These are phyloP conservation scores for Rhynchosporium secalis DNA, from an alignment of 2,329 filamentous ascomycete species.

Conservation along the genomic window DNA sequence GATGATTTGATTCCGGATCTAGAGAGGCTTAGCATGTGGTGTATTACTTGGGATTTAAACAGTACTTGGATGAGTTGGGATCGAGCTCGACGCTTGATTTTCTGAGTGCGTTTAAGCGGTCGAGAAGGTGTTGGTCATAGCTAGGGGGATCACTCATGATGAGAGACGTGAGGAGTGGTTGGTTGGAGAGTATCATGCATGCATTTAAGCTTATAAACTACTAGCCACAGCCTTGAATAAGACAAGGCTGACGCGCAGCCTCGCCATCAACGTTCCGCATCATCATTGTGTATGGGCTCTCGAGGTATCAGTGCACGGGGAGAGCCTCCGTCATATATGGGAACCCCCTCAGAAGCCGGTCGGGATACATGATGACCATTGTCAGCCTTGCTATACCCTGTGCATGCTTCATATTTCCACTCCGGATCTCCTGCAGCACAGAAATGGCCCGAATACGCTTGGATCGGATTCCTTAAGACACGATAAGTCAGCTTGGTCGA, in stretches of 20 bases:
- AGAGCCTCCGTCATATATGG: too few species aligned
- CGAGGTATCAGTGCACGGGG: too few species aligned
- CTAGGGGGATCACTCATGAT: conserved; percentile 36
- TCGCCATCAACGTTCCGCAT: conserved; percentile 10
- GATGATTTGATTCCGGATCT: conserved; percentile 22
- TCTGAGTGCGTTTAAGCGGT: conserved; percentile 39
- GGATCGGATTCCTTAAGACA: neutral
- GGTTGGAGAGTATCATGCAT: neutral
- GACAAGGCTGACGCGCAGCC: conserved; percentile 32
- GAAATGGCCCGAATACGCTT: neutral
- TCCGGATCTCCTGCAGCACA: neutral
- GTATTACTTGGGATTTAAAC: conserved; percentile 28
- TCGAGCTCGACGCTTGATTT: conserved; percentile 36
- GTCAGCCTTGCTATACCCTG: too few species aligned
- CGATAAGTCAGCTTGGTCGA: neutral
- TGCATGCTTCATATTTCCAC: too few species aligned
- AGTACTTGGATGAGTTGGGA: neutral
- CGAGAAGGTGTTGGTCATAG: conserved; percentile 37
- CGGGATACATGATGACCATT: too few species aligned
- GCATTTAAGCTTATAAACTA: conserved; percentile 3
- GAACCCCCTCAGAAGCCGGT: too few species aligned
- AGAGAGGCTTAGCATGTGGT: conserved; percentile 28
- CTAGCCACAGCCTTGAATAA: conserved; percentile 1
- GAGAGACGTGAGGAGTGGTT: conserved; percentile 3
- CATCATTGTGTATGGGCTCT: neutral